These are phyloP conservation scores for Olyra latifolia DNA, from an alignment of 176 grass and related monocot species.

Conservation along the genomic window DNA sequence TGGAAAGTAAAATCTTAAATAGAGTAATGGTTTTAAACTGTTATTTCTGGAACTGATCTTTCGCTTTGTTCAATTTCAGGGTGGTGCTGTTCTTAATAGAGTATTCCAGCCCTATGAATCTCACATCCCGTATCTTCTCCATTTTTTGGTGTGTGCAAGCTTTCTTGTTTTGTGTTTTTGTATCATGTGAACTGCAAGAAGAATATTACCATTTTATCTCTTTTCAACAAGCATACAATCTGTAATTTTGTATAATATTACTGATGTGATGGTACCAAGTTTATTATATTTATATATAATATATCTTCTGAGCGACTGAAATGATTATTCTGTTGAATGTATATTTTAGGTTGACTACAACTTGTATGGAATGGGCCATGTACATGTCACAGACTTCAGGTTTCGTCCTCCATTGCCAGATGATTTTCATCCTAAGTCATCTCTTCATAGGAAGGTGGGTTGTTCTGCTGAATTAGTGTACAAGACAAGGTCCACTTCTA, in stretches of 20 bases:
- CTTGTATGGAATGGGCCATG: conserved; percentile 95
- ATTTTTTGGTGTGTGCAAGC: conserved; percentile 79
- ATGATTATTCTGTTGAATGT: conserved; percentile 36
- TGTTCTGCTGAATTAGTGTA: conserved; percentile 42
- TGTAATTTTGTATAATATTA: conserved; percentile 12
- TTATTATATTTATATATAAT: conserved; percentile 15
- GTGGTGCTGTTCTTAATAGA: conserved; percentile 74
- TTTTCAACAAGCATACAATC: conserved; percentile 13
- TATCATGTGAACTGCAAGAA: conserved; percentile 21
- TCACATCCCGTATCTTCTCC: conserved; percentile 98
- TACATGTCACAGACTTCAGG: conserved; percentile 88
- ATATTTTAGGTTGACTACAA: conserved; percentile 83
- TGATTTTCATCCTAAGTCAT: conserved; percentile 54
- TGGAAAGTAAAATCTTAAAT: conserved; percentile 11
- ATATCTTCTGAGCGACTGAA: not conserved
- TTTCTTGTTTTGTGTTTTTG: conserved; percentile 22
- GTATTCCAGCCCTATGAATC: conserved; percentile 88
- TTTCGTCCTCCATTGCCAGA: conserved; percentile 82
- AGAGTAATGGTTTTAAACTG: conserved; percentile 22
- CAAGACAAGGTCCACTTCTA: conserved; percentile 17
- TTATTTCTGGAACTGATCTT: conserved; percentile 31
- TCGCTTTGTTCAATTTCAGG: conserved; percentile 55
- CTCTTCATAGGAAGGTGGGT: conserved; percentile 34
- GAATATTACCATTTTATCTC: conserved; percentile 7
- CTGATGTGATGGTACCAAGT: not conserved